These are phyloP conservation scores for Nevesoporus exiguus DNA, from an alignment of 768 basidiomycete genomes.

Conservation along the genomic window DNA sequence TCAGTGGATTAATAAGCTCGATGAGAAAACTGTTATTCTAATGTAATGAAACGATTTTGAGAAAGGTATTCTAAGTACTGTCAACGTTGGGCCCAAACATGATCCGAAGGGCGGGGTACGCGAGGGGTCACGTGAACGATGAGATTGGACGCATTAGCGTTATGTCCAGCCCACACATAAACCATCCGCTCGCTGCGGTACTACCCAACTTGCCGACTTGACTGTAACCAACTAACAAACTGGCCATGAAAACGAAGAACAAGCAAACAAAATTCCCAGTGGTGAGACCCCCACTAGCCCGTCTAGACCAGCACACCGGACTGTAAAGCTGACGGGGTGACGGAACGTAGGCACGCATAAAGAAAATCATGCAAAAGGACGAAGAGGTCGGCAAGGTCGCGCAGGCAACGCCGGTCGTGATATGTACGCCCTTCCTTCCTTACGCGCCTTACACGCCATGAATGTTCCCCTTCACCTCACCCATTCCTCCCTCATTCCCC, in stretches of 20 bases:
- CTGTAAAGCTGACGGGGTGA: conserved; percentile 7
- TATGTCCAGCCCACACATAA: conserved; percentile 13
- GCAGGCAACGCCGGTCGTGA: conserved; percentile 92
- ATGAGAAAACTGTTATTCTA: not conserved
- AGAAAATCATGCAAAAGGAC: conserved; percentile 99
- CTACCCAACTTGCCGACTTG: not conserved
- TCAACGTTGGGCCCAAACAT: too few species aligned
- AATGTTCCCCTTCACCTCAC: not conserved
- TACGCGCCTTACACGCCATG: conserved; percentile 13
- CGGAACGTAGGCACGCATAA: conserved; percentile 79
- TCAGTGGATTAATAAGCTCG: too few species aligned
- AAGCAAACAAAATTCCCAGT: conserved; percentile 91
- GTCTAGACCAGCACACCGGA: not conserved
- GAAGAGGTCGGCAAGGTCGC: conserved; percentile 99
- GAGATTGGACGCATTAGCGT: conserved; percentile 12
- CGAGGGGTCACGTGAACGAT: conserved; percentile 26
- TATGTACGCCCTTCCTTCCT: conserved; percentile 63
- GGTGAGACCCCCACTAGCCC: conserved; percentile 42
- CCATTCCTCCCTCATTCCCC: not conserved
- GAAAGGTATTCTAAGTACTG: too few species aligned
- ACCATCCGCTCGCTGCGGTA: not conserved
- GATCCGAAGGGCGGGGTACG: too few species aligned
- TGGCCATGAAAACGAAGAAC: conserved; percentile 81
- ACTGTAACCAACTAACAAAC: not conserved
- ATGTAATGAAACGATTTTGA: not conserved